Evolutionary conservation across 164 flowering plant species (phyloP), one percentile per base, ranked within the genome.

Genomic region (Berberis thunbergii): DNA sequence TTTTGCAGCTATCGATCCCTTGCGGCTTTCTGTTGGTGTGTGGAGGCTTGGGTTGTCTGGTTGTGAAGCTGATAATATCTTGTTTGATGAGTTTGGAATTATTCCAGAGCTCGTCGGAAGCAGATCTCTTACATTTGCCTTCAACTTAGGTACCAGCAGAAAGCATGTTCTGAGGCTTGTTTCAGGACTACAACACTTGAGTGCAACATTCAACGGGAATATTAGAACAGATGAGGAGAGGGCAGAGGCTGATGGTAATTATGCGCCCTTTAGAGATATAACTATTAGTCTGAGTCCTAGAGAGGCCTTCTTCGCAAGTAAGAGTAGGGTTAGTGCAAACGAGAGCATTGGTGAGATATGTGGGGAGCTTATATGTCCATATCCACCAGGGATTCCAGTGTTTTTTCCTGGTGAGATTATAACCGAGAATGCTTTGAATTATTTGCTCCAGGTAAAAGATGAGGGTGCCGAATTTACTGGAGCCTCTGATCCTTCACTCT

Each of bases 291-390:
- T 87, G 74, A 83, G 65, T 70, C 91, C 94, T 0, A 78, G 94
- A 67, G 94, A 89, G 59, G 94, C 97, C n/a, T 87, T 86, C 72
- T 89, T 89, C 75, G 78, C 84, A 1, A 74, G 71, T 9, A 84
- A 82, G 68, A 76, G 67, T 63, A 81, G 69, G 54, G 78, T 74
- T 43, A 56, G 45, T 41, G 64, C 74, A n/a, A 59, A 42, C 40
- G 80, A 82, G 65, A 71, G 84, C 68, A 44, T 80, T 59, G 89
- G 89, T 9, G 68, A 76, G 60, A 64, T 79, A 41, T 82, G 80
- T 53, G 86, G 86, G 59, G 89, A 82, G 75, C 67, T 82, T 41
- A 72, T 84, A 55, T 84, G 81, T 59, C 83, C 89, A 54, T 84
- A 82, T 54, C 89, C 89, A 58, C 89, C 86, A 3, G 83, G 86